Evolutionary conservation across 2,329 filamentous ascomycete genomes (phyloP), one percentile per base, ranked within the genome.

Genomic region (Arthrobotrys iridis): DNA sequence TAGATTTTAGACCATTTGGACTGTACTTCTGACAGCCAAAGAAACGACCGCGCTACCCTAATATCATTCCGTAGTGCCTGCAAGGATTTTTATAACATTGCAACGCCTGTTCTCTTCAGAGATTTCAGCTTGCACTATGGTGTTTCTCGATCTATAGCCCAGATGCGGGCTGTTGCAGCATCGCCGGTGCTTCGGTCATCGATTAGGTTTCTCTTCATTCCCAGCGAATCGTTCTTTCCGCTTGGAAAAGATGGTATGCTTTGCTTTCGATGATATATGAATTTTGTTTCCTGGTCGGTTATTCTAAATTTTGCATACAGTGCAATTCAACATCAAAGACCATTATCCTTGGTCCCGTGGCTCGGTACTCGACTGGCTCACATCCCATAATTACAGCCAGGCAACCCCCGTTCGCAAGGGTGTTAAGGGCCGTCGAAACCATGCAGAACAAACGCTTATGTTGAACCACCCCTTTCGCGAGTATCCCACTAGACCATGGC

Each of bases 201-300:
- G 18, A 67, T 74, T n/a, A 57, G 20, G 20, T 40, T 33, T 1
- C 24, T 74, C 4, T 74, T 67, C 26, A 24, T 74, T 3, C 62
- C 62, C 1, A 74, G 70, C 43, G 70, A 74, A 58, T 62, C 43
- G 0, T 74, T 74, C 46, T 74, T 62, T 35, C 70, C 70, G n/a
- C 33, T 74, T 15, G 70, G 62, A 24, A 55, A 63, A 58, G 40
- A 63, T 33, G 62, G 70, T 74, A 74, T 33, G 60, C 4, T 3
- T 43, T 43, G 7, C 24, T 10, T 7, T 28, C 52, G 1, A 35
- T 8, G 10, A 10, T 4, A 24, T 3, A 40, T 13, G 26, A 1
- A 8, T 11, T 40, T 50, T 26, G 1, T 3, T 5, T 8, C 13
- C 15, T 18, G 13, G 30, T 6, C 7, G 3, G 2, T 13, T 22